Evolutionary conservation across 257 asterid species (phyloP), one percentile per base, ranked within the genome.

Genomic region (Penstemon barbatus): DNA sequence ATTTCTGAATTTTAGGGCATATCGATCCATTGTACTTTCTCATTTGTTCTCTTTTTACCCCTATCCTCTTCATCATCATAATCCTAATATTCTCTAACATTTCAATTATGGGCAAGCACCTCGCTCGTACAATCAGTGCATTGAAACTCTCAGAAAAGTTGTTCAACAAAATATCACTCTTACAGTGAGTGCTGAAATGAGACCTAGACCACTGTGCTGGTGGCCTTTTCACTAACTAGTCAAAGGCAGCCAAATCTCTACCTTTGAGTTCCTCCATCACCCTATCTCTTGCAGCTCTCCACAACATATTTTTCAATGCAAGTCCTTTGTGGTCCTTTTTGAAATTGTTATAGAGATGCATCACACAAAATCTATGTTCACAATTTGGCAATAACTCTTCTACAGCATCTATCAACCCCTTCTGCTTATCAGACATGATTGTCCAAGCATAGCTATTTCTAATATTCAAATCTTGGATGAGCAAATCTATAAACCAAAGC

Each of bases 101-200:
- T 4, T 15, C 4, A 0, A 48, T 6, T 3, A 64, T 64, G 1
- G 48, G n/a, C 8, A 2, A 15, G 3, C 41, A 3, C 7, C 37
- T 64, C 1, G 44, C 36, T 12, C 11, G 0, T 0, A 64, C 25
- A 0, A 64, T 49, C 4, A 49, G 0, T 0, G 4, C 6, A 25
- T 64, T 49, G 6, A 49, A 64, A 49, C 46, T 10, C n/a, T 64
- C 37, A 5, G 13, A 64, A 44, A 64, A 48, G 4, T 64, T 64
- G 8, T 49, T 63, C 1, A 64, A 36, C 3, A 64, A 13, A 1
- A 50, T 49, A 8, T 49, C 59, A 12, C 37, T 5, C 8, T 12
- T 63, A 0, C 12, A 6, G 5, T 45, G 40, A 0, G 33, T 45
- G 2, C n/a, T 11, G 45, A 63, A 63, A 36, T 65, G 61, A 15